A percentile compares a stretch with the other conserved stretches of the same genome.
phyloP scores from a whole-genome alignment of 1,284 basidiomycete genomes.

The Apiotrichum laibachii region DNA sequence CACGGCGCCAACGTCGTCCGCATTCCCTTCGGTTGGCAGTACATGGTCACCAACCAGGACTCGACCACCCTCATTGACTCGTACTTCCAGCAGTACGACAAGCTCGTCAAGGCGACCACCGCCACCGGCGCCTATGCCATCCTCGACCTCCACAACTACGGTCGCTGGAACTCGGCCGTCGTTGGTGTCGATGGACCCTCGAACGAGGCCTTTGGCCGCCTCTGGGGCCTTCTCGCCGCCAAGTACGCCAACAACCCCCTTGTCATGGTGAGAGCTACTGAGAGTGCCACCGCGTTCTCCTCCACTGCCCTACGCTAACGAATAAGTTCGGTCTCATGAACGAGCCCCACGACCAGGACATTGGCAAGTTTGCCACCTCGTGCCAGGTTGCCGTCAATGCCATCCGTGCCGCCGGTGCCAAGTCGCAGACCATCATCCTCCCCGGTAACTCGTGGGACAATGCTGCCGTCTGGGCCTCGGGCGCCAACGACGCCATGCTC shows the following conservation, averaged over 20 bases:
- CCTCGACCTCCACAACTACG: constrained; percentile 55
- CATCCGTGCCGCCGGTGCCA: constrained; percentile 48
- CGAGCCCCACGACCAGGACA: constrained; percentile 36
- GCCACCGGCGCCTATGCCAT: constrained; percentile 57
- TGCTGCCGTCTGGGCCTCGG: constrained; percentile 41
- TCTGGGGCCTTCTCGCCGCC: constrained; percentile 60
- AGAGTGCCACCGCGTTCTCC: too few species aligned
- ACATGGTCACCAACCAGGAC: constrained; percentile 56
- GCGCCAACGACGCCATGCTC: constrained; percentile 50
- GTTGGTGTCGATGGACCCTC: constrained; percentile 60
- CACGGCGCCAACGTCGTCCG: constrained; percentile 47
- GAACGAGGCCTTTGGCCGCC: constrained; percentile 57
- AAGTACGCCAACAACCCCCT: constrained; percentile 57
- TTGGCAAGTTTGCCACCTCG: constrained; percentile 31
- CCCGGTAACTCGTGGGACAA: constrained; percentile 45
- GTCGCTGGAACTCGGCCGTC: constrained; percentile 49
- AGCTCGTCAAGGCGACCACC: constrained; percentile 56
- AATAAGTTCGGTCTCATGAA: constrained; percentile 38
- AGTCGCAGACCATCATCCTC: constrained; percentile 40
- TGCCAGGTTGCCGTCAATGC: constrained; percentile 47
- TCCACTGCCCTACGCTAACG: too few species aligned
- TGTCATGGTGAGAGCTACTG: constrained; percentile 47
- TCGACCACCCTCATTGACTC: constrained; percentile 50
- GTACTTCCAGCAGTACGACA: constrained; percentile 55
- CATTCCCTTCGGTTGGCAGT: constrained; percentile 59